Percentiles rank a stretch among this genome's conserved stretches.
These are phyloP conservation scores for Naganishia onofrii DNA, from an alignment of 768 basidiomycete genomes.

Conservation along the genomic window DNA sequence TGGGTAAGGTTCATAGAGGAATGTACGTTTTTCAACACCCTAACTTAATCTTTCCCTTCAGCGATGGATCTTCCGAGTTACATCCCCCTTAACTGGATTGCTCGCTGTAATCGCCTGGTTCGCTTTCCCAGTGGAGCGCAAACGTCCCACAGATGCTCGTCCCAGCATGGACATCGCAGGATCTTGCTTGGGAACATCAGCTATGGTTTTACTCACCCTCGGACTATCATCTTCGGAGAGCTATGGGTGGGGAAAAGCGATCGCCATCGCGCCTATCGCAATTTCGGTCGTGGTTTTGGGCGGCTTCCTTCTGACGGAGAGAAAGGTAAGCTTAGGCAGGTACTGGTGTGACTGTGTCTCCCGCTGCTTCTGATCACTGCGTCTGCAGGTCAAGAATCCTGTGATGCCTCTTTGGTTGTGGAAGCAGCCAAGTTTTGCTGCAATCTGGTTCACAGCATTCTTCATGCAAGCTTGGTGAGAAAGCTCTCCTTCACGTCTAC, in stretches of 20 bases:
- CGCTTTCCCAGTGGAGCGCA: conserved; percentile 25
- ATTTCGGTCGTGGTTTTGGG: conserved; percentile 26
- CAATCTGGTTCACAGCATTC: conserved; percentile 33
- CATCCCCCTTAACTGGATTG: conserved; percentile 1
- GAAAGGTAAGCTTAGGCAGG: conserved; percentile 15
- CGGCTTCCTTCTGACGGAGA: conserved; percentile 32
- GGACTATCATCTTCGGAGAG: conserved; percentile 25
- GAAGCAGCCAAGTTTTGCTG: conserved; percentile 30
- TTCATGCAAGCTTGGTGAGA: conserved; percentile 33
- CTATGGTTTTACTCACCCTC: conserved; percentile 32
- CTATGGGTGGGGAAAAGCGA: conserved; percentile 31
- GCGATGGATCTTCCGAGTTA: conserved; percentile 27
- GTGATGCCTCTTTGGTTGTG: conserved; percentile 32
- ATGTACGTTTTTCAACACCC: not conserved
- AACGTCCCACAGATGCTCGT: conserved; percentile 5
- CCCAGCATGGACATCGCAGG: conserved; percentile 34
- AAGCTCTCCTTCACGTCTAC: not conserved
- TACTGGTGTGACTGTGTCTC: not conserved
- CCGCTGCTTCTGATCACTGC: not conserved
- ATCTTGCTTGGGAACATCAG: conserved; percentile 29
- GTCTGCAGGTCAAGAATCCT: conserved; percentile 31
- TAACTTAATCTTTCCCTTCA: not conserved
- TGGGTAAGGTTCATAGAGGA: not conserved
- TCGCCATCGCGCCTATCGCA: conserved; percentile 31
- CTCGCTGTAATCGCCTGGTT: conserved; percentile 24